These are phyloP conservation scores for Phytophthora citricola DNA, from an alignment of 352 stramenopile species.

Conservation along the genomic window DNA sequence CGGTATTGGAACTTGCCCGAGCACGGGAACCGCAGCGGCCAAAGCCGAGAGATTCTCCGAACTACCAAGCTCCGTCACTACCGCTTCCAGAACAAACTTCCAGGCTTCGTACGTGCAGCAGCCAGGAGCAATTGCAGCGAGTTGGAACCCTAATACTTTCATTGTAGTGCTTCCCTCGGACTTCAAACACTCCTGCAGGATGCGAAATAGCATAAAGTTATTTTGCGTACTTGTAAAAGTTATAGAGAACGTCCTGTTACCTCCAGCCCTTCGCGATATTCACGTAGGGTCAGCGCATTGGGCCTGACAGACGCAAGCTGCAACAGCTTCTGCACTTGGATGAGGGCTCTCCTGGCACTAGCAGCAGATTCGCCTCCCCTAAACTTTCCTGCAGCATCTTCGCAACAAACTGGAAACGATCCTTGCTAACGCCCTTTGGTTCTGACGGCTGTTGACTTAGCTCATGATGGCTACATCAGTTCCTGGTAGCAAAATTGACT, in stretches of 20 bases:
- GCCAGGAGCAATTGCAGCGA: slow-evolving; percentile 55
- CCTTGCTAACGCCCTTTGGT: slow-evolving; percentile 15
- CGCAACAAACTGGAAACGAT: neutral
- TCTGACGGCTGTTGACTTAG: slow-evolving; percentile 12
- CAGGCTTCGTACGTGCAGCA: slow-evolving; percentile 71
- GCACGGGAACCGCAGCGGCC: slow-evolving; percentile 53
- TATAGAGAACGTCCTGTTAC: slow-evolving; percentile 19
- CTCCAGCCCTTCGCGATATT: slow-evolving; percentile 70
- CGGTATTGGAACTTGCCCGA: slow-evolving; percentile 63
- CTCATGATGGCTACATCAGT: slow-evolving; percentile 13
- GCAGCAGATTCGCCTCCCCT: slow-evolving; percentile 49
- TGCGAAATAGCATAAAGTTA: neutral
- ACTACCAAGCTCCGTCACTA: slow-evolving; percentile 69
- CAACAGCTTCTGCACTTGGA: slow-evolving; percentile 69
- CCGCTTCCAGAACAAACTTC: slow-evolving; percentile 68
- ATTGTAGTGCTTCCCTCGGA: slow-evolving; percentile 59
- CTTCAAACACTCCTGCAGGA: slow-evolving; percentile 68
- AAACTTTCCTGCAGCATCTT: slow-evolving; percentile 60
- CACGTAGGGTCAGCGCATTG: slow-evolving; percentile 61
- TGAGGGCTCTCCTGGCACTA: slow-evolving; percentile 54
- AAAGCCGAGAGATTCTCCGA: slow-evolving; percentile 68
- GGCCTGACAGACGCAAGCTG: slow-evolving; percentile 59
- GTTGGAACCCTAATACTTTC: slow-evolving; percentile 79
- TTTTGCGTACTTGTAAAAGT: neutral
- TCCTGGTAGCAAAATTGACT: too few relatives aligned